Base-by-base conservation (phyloP, 371 early-diverging fungal species). In the Rhizopus delemar region DNA sequence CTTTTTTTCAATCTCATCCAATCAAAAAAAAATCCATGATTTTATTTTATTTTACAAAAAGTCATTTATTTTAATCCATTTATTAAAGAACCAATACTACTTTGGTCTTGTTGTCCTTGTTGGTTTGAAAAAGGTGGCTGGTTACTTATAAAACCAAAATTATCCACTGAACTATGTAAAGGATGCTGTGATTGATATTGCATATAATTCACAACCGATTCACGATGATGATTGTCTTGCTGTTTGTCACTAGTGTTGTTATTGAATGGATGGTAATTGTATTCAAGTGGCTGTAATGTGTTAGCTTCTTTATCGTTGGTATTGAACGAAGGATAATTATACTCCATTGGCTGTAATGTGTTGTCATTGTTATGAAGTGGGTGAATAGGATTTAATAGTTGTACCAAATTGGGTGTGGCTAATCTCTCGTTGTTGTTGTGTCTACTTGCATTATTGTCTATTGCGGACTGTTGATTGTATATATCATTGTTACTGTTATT, bases 301-400 rank as follows among this genome's bases (percentile, higher is more conserved):
- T 32, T 4, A 9, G 39, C 12, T 7, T 39, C 9, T 39, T 39
- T n/a, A 15, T 46, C 46, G 22, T 45, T 12, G 22, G 22, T 22
- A 22, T 22, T 22, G 22, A 22, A 22, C 22, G 22, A 22, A 22
- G 22, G 22, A 16, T 16, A n/a, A 22, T 16, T 45, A 8, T n/a
- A 13, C n/a, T 16, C 46, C 46, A 45, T 45, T 16, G 29, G 39
- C 2, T 39, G 39, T 39, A 39, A 35, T 16, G 8, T 13, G 28
- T 32, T 4, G 12, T 46, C 39, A 11, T 43, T 46, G 22, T 32
- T 29, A 31, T 72, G 67, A 2, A 75, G 56, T 9, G 76, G 76
- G 55, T 75, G 76, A 12, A 77, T 62, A 22, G 77, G 77, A 43
- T 77, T 77, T 3, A 77, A 57, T 28, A 77, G 45, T 52, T 77